These are phyloP conservation scores for Oehlia diaphana DNA, from an alignment of 192 early-diverging fungal species.

Conservation along the genomic window DNA sequence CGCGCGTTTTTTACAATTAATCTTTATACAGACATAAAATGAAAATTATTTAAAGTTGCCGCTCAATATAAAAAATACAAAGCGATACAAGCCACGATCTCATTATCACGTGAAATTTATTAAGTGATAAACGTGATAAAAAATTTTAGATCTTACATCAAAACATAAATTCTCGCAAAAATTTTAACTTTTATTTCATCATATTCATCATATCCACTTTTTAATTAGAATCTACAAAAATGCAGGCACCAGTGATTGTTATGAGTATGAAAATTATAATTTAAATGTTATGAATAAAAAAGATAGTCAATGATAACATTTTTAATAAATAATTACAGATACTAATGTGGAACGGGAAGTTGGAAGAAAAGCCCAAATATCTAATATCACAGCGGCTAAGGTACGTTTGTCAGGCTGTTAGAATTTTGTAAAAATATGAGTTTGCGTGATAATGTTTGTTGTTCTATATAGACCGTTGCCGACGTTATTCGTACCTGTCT, in stretches of 20 bases:
- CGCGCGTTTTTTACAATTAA: no score
- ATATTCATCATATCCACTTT: no score
- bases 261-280: constrained; percentile 64
- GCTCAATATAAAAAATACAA: no score
- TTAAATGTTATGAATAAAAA: background rate
- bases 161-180: no score
- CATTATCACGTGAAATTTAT: no score
- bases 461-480: constrained; percentile 75
- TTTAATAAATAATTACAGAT: constrained; percentile 43
- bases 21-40: no score
- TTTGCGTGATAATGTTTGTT: background rate
- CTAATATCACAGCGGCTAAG: constrained; percentile 98
- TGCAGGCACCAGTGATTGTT: constrained; percentile 86
- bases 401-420: constrained; percentile 40
- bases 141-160: no score
- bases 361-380: constrained; percentile 95
- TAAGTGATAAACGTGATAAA: no score
- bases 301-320: background rate
- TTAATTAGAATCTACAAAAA: constrained; percentile 39
- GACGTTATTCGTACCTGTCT: constrained; percentile 99
- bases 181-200: no score
- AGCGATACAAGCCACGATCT: no score
- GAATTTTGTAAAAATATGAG: background rate
- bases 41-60: no score
- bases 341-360: constrained; percentile 91